phyloP scores from a whole-genome alignment of 305 asterid genomes.

The Caryopteris hybrid region DNA sequence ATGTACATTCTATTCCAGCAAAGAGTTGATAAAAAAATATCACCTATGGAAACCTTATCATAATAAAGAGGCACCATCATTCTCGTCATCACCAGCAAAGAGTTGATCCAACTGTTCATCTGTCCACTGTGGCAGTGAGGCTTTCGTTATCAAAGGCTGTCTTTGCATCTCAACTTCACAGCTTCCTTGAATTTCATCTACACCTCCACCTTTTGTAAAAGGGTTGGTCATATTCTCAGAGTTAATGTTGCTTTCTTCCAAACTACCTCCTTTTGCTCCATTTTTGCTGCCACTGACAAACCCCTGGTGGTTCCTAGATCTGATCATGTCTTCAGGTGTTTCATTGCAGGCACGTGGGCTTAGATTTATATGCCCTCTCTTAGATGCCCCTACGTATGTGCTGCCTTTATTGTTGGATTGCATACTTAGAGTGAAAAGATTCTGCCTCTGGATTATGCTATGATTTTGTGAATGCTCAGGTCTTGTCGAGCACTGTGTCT shows the following conservation, averaged over 20 bases:
- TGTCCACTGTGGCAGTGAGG: slow-evolving; percentile 65
- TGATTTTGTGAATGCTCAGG: slow-evolving; percentile 21
- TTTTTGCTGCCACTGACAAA: slow-evolving; percentile 7
- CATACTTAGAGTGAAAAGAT: slow-evolving; percentile 17
- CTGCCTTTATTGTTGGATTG: slow-evolving; percentile 25
- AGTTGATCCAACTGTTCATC: slow-evolving; percentile 72
- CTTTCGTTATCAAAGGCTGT: slow-evolving; percentile 28
- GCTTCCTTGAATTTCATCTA: slow-evolving; percentile 21
- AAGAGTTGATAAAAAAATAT: neutral
- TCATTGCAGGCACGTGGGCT: slow-evolving; percentile 22
- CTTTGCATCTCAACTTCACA: slow-evolving; percentile 30
- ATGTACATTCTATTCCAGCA: neutral
- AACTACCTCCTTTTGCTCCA: slow-evolving; percentile 15
- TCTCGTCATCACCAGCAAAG: slow-evolving; percentile 43
- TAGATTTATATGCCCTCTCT: slow-evolving; percentile 9
- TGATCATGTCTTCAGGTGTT: slow-evolving; percentile 20
- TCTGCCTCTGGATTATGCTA: slow-evolving; percentile 32
- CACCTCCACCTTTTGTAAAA: slow-evolving; percentile 12
- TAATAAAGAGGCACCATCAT: slow-evolving; percentile 22
- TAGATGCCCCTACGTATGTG: slow-evolving; percentile 9
- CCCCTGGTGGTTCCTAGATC: slow-evolving; percentile 10
- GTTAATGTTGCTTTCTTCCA: slow-evolving; percentile 6
- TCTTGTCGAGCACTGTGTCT: slow-evolving; percentile 12
- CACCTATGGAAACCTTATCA: neutral
- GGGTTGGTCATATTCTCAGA: slow-evolving; percentile 8